Base-by-base conservation (phyloP, 108 stramenopile genomes). In the Pseudonitzschia pungens region DNA sequence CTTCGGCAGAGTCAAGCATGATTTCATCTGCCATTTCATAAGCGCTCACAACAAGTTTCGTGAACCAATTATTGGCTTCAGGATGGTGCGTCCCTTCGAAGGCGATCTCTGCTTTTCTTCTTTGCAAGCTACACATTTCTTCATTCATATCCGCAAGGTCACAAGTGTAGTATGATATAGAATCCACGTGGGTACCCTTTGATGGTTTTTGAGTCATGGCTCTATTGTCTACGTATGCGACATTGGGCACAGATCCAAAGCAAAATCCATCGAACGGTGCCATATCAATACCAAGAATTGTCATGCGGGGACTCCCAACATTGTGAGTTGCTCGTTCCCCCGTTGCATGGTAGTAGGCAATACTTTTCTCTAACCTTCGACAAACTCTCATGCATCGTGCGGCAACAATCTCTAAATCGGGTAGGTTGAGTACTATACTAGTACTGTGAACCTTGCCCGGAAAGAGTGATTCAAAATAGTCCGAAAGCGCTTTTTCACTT, bases 391-490 rank as follows among this genome's bases (percentile, higher is more conserved):
- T 70, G 48, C 87, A 81, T 63, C 83, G 79, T 31, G 64, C 69
- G 55, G 77, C 78, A 21, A 81, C 79, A 12, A 74, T 69, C 65
- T 96, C 92, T 55, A 96, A 70, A 57, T 93, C 95, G 11, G 89
- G 91, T 15, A 94, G 70, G 63, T 96, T 92, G 29, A 94, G 69
- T 5, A 93, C 81, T 9, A 94, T 86, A 28, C 76, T 81, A 12
- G 92, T 75, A 41, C 85, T 83, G 65, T 92, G 88, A 10, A 96
- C 83, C 68, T 89, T 87, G 14, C 88, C 82, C 7, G 94, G 94
- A 77, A 96, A 97, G 21, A 97, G 72, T 18, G 83, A 62, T 29
- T 94, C 83, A 71, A 97, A 97, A 71, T 95, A 97, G 59, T 90
- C 92, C 67, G 76, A 81, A 36, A 97, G 71, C 0, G 90, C 92